A percentile compares a stretch with the other conserved stretches of the same genome.
phyloP scores from a whole-genome alignment of 1,284 basidiomycete genomes.

The Tilletia caries region DNA sequence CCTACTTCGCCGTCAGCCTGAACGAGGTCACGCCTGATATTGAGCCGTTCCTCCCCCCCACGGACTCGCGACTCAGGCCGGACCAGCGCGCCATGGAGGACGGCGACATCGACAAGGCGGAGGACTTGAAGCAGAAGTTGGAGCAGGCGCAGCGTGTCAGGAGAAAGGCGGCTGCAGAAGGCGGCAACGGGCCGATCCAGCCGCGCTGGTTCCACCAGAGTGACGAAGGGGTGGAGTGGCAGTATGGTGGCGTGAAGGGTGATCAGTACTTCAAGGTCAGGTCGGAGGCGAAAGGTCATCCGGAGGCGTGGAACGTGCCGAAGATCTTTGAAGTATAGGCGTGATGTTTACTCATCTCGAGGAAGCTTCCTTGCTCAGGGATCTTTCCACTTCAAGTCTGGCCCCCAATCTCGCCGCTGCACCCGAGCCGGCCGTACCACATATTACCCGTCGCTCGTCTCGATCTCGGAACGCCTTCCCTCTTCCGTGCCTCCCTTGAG shows the following conservation, averaged over 20 bases:
- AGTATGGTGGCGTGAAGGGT: slow-evolving; percentile 38
- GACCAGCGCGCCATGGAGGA: slow-evolving; percentile 83
- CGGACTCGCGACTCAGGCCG: slow-evolving; percentile 79
- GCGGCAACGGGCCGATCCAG: neutral
- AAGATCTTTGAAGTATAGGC: slow-evolving; percentile 28
- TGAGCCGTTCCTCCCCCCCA: slow-evolving; percentile 67
- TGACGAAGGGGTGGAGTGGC: slow-evolving; percentile 34
- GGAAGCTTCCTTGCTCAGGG: too few relatives aligned
- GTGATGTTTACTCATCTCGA: too few relatives aligned
- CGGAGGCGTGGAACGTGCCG: slow-evolving; percentile 21
- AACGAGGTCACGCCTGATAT: slow-evolving; percentile 60
- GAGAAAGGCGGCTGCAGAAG: slow-evolving; percentile 37
- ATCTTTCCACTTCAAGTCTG: too few relatives aligned
- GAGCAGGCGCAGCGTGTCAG: slow-evolving; percentile 62
- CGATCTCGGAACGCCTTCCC: too few relatives aligned
- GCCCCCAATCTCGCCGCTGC: too few relatives aligned
- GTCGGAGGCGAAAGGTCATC: slow-evolving; percentile 13
- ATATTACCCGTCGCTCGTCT: too few relatives aligned
- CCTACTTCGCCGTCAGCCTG: slow-evolving; percentile 51
- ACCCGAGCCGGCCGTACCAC: too few relatives aligned
- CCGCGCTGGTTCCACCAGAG: slow-evolving; percentile 48
- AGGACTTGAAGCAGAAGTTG: slow-evolving; percentile 69
- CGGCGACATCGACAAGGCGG: slow-evolving; percentile 72
- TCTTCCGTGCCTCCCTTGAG: too few relatives aligned
- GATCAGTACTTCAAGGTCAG: slow-evolving; percentile 24